Conservation (phyloP, 768 basidiomycete species). For the Boletus rubescentipes region DNA sequence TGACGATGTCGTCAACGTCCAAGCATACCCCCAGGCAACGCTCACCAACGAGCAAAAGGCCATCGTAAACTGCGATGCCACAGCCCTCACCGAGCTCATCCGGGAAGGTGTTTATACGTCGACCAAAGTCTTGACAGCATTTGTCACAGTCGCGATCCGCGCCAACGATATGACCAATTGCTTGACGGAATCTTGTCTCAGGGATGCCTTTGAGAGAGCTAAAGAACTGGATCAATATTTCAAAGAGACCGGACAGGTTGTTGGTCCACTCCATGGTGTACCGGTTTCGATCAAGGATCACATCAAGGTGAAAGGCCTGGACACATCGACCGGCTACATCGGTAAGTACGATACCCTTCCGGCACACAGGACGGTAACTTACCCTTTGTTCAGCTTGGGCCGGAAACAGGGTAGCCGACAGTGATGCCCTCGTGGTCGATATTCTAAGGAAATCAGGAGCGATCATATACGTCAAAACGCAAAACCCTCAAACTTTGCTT, state of each 20-base stretch:
- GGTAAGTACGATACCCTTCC: constrained; percentile 10
- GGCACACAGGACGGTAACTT: neutral
- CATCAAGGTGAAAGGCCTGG: constrained; percentile 43
- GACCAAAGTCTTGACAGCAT: constrained; percentile 26
- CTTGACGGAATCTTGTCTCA: constrained; percentile 57
- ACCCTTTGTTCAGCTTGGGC: constrained; percentile 38
- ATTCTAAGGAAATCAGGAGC: constrained; percentile 47
- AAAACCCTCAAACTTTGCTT: constrained; percentile 48
- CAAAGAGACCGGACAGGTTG: constrained; percentile 42
- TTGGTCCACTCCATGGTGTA: constrained; percentile 46
- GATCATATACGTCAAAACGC: constrained; percentile 46
- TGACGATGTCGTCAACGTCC: constrained; percentile 17
- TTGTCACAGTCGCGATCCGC: constrained; percentile 27
- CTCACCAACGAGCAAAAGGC: constrained; percentile 27
- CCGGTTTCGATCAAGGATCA: constrained; percentile 50
- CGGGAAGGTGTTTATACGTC: constrained; percentile 23
- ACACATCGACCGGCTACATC: constrained; percentile 38
- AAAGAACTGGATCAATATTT: constrained; percentile 49
- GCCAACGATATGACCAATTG: constrained; percentile 46
- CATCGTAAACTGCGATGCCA: constrained; percentile 33
- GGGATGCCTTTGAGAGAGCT: constrained; percentile 48
- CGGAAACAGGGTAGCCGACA: constrained; percentile 35
- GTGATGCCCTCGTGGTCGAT: constrained; percentile 43
- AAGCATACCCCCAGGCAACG: constrained; percentile 25
- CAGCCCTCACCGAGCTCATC: constrained; percentile 23